These are phyloP conservation scores for Lablab purpureus DNA, from an alignment of 306 rosid genomes.

Conservation along the genomic window DNA sequence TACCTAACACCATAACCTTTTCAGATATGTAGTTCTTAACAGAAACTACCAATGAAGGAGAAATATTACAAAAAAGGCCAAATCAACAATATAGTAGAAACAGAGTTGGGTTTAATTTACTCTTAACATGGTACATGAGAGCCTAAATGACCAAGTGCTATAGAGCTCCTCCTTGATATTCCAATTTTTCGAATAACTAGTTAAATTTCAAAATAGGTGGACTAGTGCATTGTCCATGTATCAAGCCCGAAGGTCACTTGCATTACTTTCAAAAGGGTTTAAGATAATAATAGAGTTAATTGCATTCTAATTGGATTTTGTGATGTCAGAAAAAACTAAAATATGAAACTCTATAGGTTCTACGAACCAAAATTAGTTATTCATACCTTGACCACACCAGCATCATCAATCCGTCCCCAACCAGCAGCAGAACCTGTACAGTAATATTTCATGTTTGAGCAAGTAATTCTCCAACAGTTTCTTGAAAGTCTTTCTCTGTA, in stretches of 20 bases:
- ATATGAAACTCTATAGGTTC: conserved; percentile 27
- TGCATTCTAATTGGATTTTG: conserved; percentile 32
- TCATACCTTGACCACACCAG: conserved; percentile 93
- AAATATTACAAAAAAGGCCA: no score
- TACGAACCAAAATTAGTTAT: conserved; percentile 17
- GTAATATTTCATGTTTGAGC: conserved; percentile 35
- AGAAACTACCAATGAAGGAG: no score
- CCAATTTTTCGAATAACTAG: no score
- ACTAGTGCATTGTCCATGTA: neutral
- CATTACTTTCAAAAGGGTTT: neutral
- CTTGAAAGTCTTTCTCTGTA: neutral
- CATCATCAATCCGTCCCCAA: conserved; percentile 97
- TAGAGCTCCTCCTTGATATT: no score
- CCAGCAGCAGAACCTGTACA: conserved; percentile 94
- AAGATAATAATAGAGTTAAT: neutral
- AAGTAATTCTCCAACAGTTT: conserved; percentile 36
- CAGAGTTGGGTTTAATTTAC: no score
- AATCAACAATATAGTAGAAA: no score
- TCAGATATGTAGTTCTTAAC: no score
- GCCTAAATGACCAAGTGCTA: no score
- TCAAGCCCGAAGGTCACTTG: neutral
- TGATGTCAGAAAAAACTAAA: conserved; percentile 12
- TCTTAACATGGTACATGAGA: no score
- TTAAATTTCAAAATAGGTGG: no score
- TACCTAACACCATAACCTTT: no score